Base-by-base conservation (phyloP, 176 grass and related monocot genomes). In the Areca catechu region DNA sequence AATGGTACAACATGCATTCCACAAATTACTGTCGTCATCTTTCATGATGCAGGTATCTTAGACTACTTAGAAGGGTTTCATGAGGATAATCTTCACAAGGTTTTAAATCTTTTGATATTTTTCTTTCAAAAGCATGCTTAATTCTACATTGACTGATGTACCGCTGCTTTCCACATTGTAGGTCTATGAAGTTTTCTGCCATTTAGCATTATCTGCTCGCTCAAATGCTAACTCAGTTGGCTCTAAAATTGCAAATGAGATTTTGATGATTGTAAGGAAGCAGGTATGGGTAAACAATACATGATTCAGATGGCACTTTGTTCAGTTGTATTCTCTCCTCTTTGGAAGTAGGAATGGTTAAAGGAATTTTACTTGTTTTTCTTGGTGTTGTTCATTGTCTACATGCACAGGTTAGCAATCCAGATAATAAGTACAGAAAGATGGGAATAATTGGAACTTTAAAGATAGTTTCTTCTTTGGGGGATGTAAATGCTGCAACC, bases 361-460 rank as follows among this genome's bases (percentile, higher is more conserved):
- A 24, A 55, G 22, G 18, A 78, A 30, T 56, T 65, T 71, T 50
- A 37, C 24, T 15, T 67, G 65, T 43, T n/a, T 58, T 49, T 67
- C 16, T 20, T 55, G 18, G 21, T 55, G 53, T 55, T 20, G 19
- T 10, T 19, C 5, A 3, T 19, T 4, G 22, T 10, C 19, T 21
- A 9, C 18, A 21, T 21, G 34, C 34, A 6, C 62, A 95, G 90
- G 82, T 95, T 71, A 81, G 74, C 75, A 89, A 79, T 86, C 77
- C 90, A 89, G 90, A 95, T 65, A 79, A 78, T 67, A 95, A 80
- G 71, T 95, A 95, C 70, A 86, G 48, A 67, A 81, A 76, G 70
- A 95, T 95, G 85, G 90, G 90, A 75, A 89, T 95, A 76, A 95
- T 95, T 86, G 90, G 90, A 61, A 79, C 80, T 69, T 64, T 95